Evolutionary conservation across 352 stramenopile species (phyloP).

Genomic region (Pythium coloratum): DNA sequence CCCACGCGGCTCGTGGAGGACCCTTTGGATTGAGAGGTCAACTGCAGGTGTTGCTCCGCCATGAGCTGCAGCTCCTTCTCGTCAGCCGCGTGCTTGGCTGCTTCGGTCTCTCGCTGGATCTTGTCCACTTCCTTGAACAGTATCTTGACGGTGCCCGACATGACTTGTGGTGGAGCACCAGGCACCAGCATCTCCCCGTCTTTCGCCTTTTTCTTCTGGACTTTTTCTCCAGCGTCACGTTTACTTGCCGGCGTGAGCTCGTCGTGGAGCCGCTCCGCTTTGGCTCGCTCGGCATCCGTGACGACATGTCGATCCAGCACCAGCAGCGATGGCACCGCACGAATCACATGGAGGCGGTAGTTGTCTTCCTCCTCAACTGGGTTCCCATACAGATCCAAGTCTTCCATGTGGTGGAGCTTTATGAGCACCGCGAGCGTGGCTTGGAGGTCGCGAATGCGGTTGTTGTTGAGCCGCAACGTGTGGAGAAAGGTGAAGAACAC

Average conservation of each 20-base stretch:
- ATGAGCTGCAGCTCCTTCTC: slow-evolving; percentile 50
- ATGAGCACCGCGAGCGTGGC: slow-evolving; percentile 33
- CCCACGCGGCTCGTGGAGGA: slow-evolving; percentile 2
- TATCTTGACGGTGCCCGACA: slow-evolving; percentile 72
- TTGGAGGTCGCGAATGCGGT: slow-evolving; percentile 55
- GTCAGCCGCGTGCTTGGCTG: slow-evolving; percentile 28
- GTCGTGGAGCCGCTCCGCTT: slow-evolving; percentile 19
- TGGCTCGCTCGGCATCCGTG: slow-evolving; percentile 40
- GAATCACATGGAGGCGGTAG: slow-evolving; percentile 69
- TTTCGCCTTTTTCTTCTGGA: background rate
- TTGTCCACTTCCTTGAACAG: slow-evolving; percentile 63
- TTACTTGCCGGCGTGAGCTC: slow-evolving; percentile 13
- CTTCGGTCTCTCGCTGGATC: slow-evolving; percentile 50
- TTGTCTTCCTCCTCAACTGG: slow-evolving; percentile 70
- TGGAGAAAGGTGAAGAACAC: slow-evolving; percentile 68
- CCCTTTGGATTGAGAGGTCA: slow-evolving; percentile 14
- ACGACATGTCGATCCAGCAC: slow-evolving; percentile 67
- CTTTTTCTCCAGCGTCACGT: slow-evolving; percentile 7
- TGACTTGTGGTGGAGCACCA: slow-evolving; percentile 39
- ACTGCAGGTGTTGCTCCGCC: slow-evolving; percentile 33
- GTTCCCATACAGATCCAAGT: slow-evolving; percentile 69
- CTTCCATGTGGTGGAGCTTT: slow-evolving; percentile 44
- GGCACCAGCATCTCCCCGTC: slow-evolving; percentile 17
- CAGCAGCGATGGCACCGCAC: slow-evolving; percentile 56
- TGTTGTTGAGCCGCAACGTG: slow-evolving; percentile 57